These are phyloP conservation scores for Suhomyces prunicola DNA, from an alignment of 805 yeast genomes.

Conservation along the genomic window DNA sequence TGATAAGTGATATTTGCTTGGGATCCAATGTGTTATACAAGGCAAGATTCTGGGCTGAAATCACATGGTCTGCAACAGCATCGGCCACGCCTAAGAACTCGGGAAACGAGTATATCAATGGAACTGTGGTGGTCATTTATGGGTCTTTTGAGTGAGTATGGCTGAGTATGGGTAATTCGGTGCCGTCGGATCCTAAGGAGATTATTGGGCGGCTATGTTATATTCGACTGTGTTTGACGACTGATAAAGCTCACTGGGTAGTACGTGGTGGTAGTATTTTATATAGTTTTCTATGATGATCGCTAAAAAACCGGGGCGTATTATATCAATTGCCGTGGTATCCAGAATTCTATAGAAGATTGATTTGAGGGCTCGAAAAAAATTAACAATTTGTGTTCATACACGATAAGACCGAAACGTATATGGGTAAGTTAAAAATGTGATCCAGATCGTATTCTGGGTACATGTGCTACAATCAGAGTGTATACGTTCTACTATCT, in stretches of 20 bases:
- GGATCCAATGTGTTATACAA: conserved; percentile 44
- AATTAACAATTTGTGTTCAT: neutral
- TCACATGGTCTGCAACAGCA: conserved; percentile 94
- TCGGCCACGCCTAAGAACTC: conserved; percentile 89
- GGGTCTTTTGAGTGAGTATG: neutral
- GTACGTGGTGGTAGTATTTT: neutral
- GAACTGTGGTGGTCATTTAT: conserved; percentile 86
- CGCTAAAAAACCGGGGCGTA: neutral
- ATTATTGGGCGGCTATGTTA: neutral
- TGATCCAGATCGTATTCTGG: neutral
- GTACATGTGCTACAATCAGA: neutral
- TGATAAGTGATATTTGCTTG: conserved; percentile 28
- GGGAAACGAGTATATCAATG: conserved; percentile 88
- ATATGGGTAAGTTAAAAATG: neutral
- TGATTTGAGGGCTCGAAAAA: neutral
- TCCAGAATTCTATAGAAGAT: neutral
- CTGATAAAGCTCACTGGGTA: neutral
- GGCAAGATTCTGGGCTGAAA: conserved; percentile 79
- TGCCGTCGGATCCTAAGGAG: neutral
- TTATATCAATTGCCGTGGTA: neutral
- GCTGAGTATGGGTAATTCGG: neutral
- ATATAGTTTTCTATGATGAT: neutral
- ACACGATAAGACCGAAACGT: neutral
- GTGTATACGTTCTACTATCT: neutral
- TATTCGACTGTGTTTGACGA: neutral